Evolutionary conservation across 2,329 filamentous ascomycete genomes (phyloP).

Genomic region (Myriosclerotinia duriaeana): DNA sequence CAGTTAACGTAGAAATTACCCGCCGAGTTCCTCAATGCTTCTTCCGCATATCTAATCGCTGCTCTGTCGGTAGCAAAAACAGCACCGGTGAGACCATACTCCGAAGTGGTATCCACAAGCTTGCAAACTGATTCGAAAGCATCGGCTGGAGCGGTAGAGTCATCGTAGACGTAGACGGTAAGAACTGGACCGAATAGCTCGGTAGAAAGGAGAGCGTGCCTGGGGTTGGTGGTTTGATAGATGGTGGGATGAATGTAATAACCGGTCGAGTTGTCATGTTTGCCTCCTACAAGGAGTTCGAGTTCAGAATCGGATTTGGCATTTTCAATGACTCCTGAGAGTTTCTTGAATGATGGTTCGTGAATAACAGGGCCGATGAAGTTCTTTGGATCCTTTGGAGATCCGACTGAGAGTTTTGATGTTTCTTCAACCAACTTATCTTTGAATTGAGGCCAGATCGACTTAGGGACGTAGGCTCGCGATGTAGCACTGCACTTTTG

Average conservation of each 20-base stretch:
- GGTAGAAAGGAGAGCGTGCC: conserved; percentile 70
- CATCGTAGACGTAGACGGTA: conserved; percentile 74
- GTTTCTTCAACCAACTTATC: conserved; percentile 65
- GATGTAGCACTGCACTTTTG: conserved; percentile 90
- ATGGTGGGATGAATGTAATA: conserved; percentile 84
- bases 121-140: conserved; percentile 60
- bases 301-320: conserved; percentile 75
- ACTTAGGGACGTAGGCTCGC: conserved; percentile 73
- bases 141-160: conserved; percentile 51
- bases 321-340: conserved; percentile 71
- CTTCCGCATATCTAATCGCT: conserved; percentile 66
- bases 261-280: conserved; percentile 73
- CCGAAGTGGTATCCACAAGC: conserved; percentile 67
- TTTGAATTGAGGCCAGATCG: conserved; percentile 71
- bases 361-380: conserved; percentile 93
- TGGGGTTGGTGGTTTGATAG: conserved; percentile 70
- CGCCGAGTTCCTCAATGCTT: conserved; percentile 68
- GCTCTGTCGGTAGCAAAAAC: conserved; percentile 70
- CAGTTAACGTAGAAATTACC: conserved; percentile 87
- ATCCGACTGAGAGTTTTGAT: conserved; percentile 67
- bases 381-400: conserved; percentile 66
- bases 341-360: conserved; percentile 75
- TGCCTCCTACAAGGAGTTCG: conserved; percentile 71
- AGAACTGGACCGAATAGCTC: conserved; percentile 83
- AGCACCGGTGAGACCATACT: conserved; percentile 75